Percentiles rank a stretch among this genome's conserved stretches.
These are phyloP conservation scores for Termitomyces sp. DNA, from an alignment of 768 basidiomycete species.

Conservation along the genomic window DNA sequence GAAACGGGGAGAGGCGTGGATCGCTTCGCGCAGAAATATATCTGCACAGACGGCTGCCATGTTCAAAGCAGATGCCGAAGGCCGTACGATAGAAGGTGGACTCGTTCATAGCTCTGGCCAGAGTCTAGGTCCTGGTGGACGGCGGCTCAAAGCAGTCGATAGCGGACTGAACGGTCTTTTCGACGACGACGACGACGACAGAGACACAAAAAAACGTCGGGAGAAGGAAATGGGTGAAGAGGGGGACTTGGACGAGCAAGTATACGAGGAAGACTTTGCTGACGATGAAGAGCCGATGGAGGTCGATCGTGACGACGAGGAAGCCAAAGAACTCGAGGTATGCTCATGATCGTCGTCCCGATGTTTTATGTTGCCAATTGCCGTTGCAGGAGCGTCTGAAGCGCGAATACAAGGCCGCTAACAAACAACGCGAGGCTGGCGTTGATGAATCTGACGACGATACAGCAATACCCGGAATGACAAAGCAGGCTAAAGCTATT, in stretches of 20 bases:
- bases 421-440: conserved; percentile 63
- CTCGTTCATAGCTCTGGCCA: conserved; percentile 44
- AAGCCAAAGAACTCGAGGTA: conserved; percentile 79
- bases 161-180: conserved; percentile 56
- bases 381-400: conserved; percentile 68
- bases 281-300: conserved; percentile 82
- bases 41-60: conserved; percentile 61
- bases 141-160: conserved; percentile 62
- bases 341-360: conserved; percentile 12
- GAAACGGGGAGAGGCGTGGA: conserved; percentile 75
- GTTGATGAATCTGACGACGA: conserved; percentile 77
- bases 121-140: conserved; percentile 66
- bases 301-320: conserved; percentile 74
- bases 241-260: conserved; percentile 77
- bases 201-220: conserved; percentile 34
- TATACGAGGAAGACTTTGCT: conserved; percentile 79
- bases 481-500: conserved; percentile 72
- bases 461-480: conserved; percentile 42
- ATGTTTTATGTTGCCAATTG: conserved; percentile 7
- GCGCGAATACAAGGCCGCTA: conserved; percentile 73
- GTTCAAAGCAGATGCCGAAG: conserved; percentile 62
- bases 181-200: conserved; percentile 68
- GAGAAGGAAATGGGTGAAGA: conserved; percentile 66
- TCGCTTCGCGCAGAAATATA: conserved; percentile 52
- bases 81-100: conserved; percentile 32